Percentiles rank a stretch among this genome's conserved stretches.
Conservation (phyloP, 495 filamentous ascomycete genomes). For the Penicillium crystallinum region DNA sequence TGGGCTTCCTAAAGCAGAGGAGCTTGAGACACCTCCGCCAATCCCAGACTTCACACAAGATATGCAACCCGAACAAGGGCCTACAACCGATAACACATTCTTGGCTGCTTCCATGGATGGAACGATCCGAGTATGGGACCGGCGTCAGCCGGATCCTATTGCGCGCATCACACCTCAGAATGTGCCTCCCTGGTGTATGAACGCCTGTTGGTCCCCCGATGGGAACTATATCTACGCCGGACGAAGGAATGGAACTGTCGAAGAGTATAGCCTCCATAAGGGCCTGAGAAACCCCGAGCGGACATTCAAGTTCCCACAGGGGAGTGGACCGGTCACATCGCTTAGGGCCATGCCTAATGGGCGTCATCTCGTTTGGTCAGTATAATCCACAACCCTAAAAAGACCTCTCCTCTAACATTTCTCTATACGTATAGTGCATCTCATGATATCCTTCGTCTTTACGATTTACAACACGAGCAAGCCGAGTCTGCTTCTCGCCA, state of each 20-base stretch:
- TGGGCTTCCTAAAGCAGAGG: constrained; percentile 50
- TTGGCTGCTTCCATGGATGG: constrained; percentile 85
- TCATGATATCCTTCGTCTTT: constrained; percentile 88
- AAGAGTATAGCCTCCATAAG: constrained; percentile 87
- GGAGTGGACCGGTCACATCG: constrained; percentile 82
- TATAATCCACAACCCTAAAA: not conserved
- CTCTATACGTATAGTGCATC: constrained; percentile 55
- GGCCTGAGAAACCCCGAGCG: constrained; percentile 68
- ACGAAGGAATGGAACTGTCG: constrained; percentile 87
- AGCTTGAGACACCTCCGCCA: constrained; percentile 28
- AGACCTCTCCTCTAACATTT: constrained; percentile 4
- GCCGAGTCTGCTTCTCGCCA: constrained; percentile 59
- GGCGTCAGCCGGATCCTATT: constrained; percentile 68
- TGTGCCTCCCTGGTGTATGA: constrained; percentile 95
- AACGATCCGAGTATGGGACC: constrained; percentile 85
- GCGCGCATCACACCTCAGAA: constrained; percentile 70
- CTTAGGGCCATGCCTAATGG: constrained; percentile 90
- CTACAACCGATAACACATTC: constrained; percentile 64
- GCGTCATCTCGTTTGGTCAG: constrained; percentile 82
- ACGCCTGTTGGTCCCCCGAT: constrained; percentile 93
- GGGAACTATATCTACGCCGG: constrained; percentile 95
- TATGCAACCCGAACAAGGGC: constrained; percentile 30
- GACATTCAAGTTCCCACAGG: constrained; percentile 84
- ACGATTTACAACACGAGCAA: constrained; percentile 71
- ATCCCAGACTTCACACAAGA: constrained; percentile 29